phyloP scores from a whole-genome alignment of 1,284 basidiomycete genomes.

The Pseudozyma hubeiensis region DNA sequence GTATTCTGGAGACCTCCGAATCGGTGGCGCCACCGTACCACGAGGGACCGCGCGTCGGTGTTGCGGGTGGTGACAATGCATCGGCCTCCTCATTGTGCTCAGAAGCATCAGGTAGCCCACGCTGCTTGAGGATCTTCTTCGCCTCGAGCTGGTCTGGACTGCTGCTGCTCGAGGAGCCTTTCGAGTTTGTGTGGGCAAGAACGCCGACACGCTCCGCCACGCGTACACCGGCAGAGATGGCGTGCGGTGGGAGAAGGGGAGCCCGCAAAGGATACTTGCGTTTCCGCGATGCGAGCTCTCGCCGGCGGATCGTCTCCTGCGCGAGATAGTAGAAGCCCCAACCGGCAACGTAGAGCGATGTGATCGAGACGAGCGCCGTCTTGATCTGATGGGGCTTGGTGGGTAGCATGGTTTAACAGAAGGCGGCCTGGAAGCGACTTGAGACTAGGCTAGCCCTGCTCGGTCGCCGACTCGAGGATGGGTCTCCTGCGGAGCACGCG shows the following conservation, averaged over 20 bases:
- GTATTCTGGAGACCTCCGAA: constrained; percentile 69
- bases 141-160: constrained; percentile 7
- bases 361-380: constrained; percentile 30
- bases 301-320: constrained; percentile 49
- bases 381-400: constrained; percentile 40
- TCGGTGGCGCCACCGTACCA: constrained; percentile 57
- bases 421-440: too few species aligned
- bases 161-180: not conserved
- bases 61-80: constrained; percentile 4
- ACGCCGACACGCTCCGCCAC: constrained; percentile 42
- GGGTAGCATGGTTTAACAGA: constrained; percentile 28
- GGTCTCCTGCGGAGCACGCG: not conserved
- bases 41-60: constrained; percentile 11
- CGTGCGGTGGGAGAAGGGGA: constrained; percentile 41
- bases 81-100: constrained; percentile 6
- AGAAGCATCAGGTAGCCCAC: constrained; percentile 11
- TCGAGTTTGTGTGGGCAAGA: constrained; percentile 23
- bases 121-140: constrained; percentile 16
- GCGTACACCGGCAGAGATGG: constrained; percentile 34
- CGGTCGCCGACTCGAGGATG: not conserved
- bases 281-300: constrained; percentile 35
- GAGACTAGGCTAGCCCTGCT: not conserved
- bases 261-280: constrained; percentile 36
- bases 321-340: constrained; percentile 60
- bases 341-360: constrained; percentile 33